These are phyloP conservation scores for Draba incana DNA, from an alignment of 345 rosid genomes.

Conservation along the genomic window DNA sequence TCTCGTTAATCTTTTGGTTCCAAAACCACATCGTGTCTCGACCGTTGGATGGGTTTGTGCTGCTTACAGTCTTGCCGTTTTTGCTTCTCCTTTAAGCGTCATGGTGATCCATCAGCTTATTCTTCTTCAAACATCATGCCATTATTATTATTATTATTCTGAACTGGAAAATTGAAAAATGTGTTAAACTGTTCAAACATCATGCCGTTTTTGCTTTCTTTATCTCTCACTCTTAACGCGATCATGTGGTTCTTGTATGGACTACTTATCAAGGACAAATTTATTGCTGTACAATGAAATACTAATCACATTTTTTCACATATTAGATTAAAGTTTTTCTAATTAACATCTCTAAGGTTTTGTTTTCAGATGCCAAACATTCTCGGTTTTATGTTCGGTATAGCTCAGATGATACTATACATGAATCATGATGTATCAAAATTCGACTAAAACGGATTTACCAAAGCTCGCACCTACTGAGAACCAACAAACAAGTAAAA, in stretches of 20 bases:
- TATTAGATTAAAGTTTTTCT: background rate
- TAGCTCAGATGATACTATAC: slow-evolving; percentile 76
- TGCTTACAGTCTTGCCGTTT: slow-evolving; percentile 62
- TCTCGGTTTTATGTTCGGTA: slow-evolving; percentile 49
- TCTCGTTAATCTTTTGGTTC: slow-evolving; percentile 44
- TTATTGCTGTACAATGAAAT: slow-evolving; percentile 58
- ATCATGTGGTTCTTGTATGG: slow-evolving; percentile 91
- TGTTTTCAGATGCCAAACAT: slow-evolving; percentile 32
- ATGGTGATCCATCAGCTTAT: slow-evolving; percentile 50
- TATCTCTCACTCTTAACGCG: slow-evolving; percentile 74
- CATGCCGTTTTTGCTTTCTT: slow-evolving; percentile 85
- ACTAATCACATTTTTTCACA: background rate
- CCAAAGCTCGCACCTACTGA: slow-evolving; percentile 17
- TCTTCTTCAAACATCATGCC: slow-evolving; percentile 13
- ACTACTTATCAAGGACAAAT: slow-evolving; percentile 60
- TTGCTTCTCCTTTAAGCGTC: slow-evolving; percentile 78
- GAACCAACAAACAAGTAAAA: slow-evolving; percentile 19
- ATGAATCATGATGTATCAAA: slow-evolving; percentile 58
- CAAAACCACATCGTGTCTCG: slow-evolving; percentile 47
- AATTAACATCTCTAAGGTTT: background rate
- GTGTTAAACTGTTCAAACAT: slow-evolving; percentile 10
- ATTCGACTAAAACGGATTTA: slow-evolving; percentile 34
- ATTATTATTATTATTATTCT: background rate
- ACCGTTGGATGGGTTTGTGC: slow-evolving; percentile 84
- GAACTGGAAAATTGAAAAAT: background rate